Base-by-base conservation (phyloP, 1,139 yeast genomes). In the Hansenula sp. region DNA sequence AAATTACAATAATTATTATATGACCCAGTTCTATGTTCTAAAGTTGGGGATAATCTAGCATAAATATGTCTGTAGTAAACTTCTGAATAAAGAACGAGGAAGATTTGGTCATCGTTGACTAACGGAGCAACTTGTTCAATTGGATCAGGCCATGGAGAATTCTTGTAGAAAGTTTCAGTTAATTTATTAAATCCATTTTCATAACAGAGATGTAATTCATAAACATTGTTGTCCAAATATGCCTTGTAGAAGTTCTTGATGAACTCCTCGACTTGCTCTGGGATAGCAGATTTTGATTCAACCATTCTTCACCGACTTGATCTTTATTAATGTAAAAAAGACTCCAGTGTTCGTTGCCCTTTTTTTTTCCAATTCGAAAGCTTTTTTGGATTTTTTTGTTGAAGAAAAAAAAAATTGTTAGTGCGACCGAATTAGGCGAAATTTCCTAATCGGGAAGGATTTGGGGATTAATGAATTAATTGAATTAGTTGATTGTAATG, bases 1-100 rank as follows among this genome's bases (percentile, higher is more conserved):
- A 70, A 56, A 46, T 65, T 66, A 54, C 76, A 71, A 57, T 71
- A 71, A 56, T 71, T 71, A 55, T 68, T 68, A 55, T 68, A 71
- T 7, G 75, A 69, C 30, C 66, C 70, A 37, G 70, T 60, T 41
- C 74, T 60, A 44, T 71, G 70, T 51, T 68, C 72, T 34, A 69
- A 53, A 7, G 67, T 59, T 35, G 75, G 74, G 32, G 60, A 60
- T 28, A 68, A 53, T 39, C 64, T 62, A 36, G 75, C 71, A 46
- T 71, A 69, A 39, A 70, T 54, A 47, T 71, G 77, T 47, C 76
- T 65, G 59, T 68, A 71, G 58, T 71, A 71, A 37, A 70, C 66
- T 54, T 71, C 76, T 18, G 72, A 64, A 60, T 71, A 71, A 37
- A 71, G 59, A 29, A 68, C 64, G 43, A 71, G 53, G 50, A 71